Evolutionary conservation across 2,329 filamentous ascomycete species (phyloP).

Genomic region (Fusarium buharicum): DNA sequence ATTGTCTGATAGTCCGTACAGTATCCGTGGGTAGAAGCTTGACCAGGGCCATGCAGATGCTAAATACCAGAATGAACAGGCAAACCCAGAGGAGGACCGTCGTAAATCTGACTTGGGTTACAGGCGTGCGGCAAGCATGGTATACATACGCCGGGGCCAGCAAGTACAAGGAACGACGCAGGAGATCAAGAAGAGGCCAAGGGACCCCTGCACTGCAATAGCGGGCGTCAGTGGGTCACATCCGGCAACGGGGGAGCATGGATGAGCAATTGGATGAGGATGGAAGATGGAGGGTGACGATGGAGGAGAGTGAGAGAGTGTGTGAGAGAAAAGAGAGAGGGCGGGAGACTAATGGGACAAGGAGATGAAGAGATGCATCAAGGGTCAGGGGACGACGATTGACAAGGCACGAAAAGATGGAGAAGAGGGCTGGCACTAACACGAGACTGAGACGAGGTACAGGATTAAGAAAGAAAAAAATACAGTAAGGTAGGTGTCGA

Average conservation of each 20-base stretch:
- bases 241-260: constrained; percentile 26
- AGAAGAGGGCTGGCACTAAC: constrained; percentile 43
- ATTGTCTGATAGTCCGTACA: constrained; percentile 18
- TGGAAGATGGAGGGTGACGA: constrained; percentile 20
- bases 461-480: constrained; percentile 7
- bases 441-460: constrained; percentile 30
- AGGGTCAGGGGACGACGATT: constrained; percentile 32
- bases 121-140: constrained; percentile 41
- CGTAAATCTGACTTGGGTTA: constrained; percentile 42
- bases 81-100: constrained; percentile 25
- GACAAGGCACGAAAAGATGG: constrained; percentile 35
- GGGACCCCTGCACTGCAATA: constrained; percentile 38
- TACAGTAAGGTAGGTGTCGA: constrained; percentile 22
- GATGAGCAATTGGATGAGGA: constrained; percentile 25
- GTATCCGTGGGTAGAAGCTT: constrained; percentile 15
- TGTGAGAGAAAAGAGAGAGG: constrained; percentile 4
- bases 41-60: constrained; percentile 36
- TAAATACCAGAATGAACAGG: constrained; percentile 30
- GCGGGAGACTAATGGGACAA: constrained; percentile 28
- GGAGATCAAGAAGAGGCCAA: constrained; percentile 41
- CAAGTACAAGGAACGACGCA: constrained; percentile 39
- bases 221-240: constrained; percentile 42
- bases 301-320: constrained; percentile 9
- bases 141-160: constrained; percentile 32
- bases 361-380: constrained; percentile 34